Base-by-base conservation (phyloP, 1,284 basidiomycete species). In the Coniophora puteana region DNA sequence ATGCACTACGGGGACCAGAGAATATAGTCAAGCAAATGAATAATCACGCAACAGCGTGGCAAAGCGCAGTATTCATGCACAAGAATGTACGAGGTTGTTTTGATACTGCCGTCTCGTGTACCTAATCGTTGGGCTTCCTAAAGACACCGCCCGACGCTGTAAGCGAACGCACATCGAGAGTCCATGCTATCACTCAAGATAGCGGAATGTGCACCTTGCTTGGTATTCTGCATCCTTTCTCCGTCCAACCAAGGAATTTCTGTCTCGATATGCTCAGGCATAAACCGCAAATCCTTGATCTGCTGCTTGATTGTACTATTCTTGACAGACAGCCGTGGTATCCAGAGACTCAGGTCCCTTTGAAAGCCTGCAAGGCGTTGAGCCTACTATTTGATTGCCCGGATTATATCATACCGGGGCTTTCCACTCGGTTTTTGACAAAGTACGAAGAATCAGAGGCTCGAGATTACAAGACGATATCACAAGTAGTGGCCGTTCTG, bases 121-220 rank as follows among this genome's bases (percentile, higher is more conserved):
- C n/a, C n/a, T n/a, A n/a, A n/a, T 31, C n/a, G n/a, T n/a, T n/a
- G 8, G 6, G n/a, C n/a, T 31, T n/a, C n/a, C n/a, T n/a, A n/a
- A 46, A n/a, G 29, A 6, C 6, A 31, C 14, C 7, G 7, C 29
- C 29, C 29, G n/a, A 18, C 6, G 37, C 17, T 27, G 11, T 12
- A 31, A 18, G 30, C 16, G 21, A 18, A 31, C 20, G 20, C 29
- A 18, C 20, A 14, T 18, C 29, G 2, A 48, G 57, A 12, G 51
- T 49, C 38, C 58, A 51, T 35, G 51, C 51, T 16, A 54, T 59
- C 50, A 32, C 49, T 8, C 56, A 58, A 47, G 57, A 58, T 40
- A 55, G 46, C 28, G 54, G 55, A 11, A 44, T 51, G 4, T 58
- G 54, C 51, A 37, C 49, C 5, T 26, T 51, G 24, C 47, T 51